Evolutionary conservation across 2,329 filamentous ascomycete genomes (phyloP), one percentile per base, ranked within the genome.

Genomic region (Penicillium sp.): DNA sequence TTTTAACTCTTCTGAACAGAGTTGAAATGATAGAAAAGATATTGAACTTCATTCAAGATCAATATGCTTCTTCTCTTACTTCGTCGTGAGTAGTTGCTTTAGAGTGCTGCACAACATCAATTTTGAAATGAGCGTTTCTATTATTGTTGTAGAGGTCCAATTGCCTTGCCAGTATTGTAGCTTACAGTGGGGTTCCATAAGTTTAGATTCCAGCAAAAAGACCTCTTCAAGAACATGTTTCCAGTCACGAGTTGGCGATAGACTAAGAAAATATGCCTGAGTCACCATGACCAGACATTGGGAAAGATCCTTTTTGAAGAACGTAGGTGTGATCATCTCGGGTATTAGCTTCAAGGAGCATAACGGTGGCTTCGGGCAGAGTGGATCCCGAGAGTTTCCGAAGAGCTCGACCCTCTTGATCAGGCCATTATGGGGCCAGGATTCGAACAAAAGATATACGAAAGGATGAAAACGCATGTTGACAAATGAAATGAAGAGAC

Each of bases 401-500:
- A 53, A 43, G 33, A 43, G 50, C 50, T 43, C 16, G 50, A 35
- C 31, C 36, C 10, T 43, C 24, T n/a, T 27, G 24, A 27, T 51
- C 49, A 51, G 33, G 33, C 49, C 49, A 51, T 39, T 31, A 50
- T 37, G 10, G 35, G 47, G 33, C 18, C 35, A 27, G n/a, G 4
- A 16, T 37, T 19, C 6, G 14, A 19, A 22, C 22, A 35, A 4
- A 6, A 44, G 10, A 39, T 49, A 27, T 31, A 39, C 35, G 3
- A 16, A 16, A 19, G 24, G 22, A 43, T 18, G 36, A 11, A 37
- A 41, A 13, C 1, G 3, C 40, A 31, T 13, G 10, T 33, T 27
- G 22, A 50, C 27, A 60, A 56, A 53, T 59, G 60, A 65, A 68
- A 64, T 40, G 37, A 66, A 69, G 66, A 63, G 58, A 67, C 60